Base-by-base conservation (phyloP, 2,329 filamentous ascomycete genomes). In the Emergomyces orientalis region DNA sequence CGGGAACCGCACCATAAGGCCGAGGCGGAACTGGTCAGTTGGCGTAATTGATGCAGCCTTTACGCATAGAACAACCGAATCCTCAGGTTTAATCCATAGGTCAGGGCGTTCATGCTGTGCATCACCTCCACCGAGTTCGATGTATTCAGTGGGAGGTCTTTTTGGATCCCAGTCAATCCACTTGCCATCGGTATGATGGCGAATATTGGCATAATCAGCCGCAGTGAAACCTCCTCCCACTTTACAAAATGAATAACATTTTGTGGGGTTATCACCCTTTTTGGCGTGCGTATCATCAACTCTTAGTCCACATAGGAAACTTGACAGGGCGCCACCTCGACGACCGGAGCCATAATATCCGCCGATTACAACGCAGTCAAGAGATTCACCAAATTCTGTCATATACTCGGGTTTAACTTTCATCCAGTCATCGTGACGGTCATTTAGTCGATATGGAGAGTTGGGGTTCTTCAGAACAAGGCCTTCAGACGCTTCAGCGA, bases 401-500 rank as follows among this genome's bases (percentile, higher is more conserved):
- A 97, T 97, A 74, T 99, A 99, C 67, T 99, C 94, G 0, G 94
- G 94, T 71, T 99, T 99, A 9, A 99, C 92, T 73, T 99, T 99
- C 77, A 97, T 88, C 94, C 94, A 99, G 75, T 96, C 90, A 69
- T 96, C 90, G 70, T 95, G 94, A 57, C 94, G 88, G 68, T 90
- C 89, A 71, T 96, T 96, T 11, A 97, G 81, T 7, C 86, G 83
- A 73, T 99, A 99, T 70, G 85, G 83, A 0, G 92, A 96, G 5
- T 88, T 83, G 8, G 94, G 94, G 66, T 96, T 97, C 78, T 99
- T 99, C 60, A 97, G 78, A 0, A 99, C 91, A 0, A 97, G 80
- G 1, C 94, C 94, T 74, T 97, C 94, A 0, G 89, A 93, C 0
- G 90, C 86, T 66, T 93, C 88, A 1, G 89, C 90, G 9, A 99